phyloP scores from a whole-genome alignment of 345 rosid species.

The Corchorus olitorius region DNA sequence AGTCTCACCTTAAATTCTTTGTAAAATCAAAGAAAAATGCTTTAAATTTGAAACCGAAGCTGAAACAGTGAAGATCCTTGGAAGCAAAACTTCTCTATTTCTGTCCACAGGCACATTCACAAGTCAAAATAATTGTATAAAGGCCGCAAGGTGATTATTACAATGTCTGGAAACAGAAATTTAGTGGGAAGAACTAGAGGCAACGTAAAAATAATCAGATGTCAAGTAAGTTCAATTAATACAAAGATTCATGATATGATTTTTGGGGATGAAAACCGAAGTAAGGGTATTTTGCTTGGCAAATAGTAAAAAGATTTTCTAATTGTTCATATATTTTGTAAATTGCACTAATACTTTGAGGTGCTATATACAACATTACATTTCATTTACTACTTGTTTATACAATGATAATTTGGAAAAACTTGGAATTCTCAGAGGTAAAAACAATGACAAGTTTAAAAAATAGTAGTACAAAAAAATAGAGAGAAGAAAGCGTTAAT shows the following conservation, averaged over 20 bases:
- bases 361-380: background rate
- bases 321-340: slow-evolving; percentile 30
- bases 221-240: no score
- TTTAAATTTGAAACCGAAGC: no score
- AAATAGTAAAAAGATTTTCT: background rate
- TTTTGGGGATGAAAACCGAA: background rate
- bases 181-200: background rate
- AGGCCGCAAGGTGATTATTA: background rate
- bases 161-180: background rate
- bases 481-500: no score
- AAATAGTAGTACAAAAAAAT: no score
- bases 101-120: background rate
- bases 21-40: no score
- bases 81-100: slow-evolving; percentile 10
- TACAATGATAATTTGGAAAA: background rate
- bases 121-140: background rate
- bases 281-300: background rate
- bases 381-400: background rate
- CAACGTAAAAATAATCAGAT: slow-evolving; percentile 14
- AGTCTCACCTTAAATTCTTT: no score
- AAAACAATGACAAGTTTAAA: no score
- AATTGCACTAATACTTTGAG: slow-evolving; percentile 12
- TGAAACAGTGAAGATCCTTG: background rate
- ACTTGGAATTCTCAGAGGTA: background rate
- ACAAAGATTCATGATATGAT: no score